These are phyloP conservation scores for Austroboletus festivus DNA, from an alignment of 768 basidiomycete species.

Conservation along the genomic window DNA sequence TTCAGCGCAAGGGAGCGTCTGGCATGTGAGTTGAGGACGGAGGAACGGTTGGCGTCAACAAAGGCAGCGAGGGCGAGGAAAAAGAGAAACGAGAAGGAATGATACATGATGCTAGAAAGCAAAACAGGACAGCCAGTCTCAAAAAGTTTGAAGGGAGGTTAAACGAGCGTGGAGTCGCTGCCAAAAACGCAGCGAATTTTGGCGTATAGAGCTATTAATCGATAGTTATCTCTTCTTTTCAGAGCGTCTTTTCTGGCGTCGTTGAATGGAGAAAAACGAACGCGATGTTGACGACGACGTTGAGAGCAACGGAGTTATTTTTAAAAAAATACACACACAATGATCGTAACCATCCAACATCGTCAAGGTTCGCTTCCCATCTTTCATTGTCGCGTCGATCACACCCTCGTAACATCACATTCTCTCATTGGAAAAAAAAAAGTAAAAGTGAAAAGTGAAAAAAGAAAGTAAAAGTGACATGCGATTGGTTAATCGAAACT, in stretches of 20 bases:
- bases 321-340: too few relatives aligned
- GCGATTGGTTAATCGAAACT: not conserved
- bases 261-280: not conserved
- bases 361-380: too few relatives aligned
- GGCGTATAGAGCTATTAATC: not conserved
- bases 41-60: constrained; percentile 39
- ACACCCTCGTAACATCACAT: too few relatives aligned
- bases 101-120: constrained; percentile 15
- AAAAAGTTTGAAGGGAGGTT: not conserved
- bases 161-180: constrained; percentile 41
- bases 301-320: too few relatives aligned
- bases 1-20: constrained; percentile 29
- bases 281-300: too few relatives aligned
- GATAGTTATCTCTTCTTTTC: too few relatives aligned
- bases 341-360: too few relatives aligned
- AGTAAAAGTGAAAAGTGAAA: too few relatives aligned
- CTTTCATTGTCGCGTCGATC: too few relatives aligned
- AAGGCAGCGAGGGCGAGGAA: constrained; percentile 24
- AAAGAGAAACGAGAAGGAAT: constrained; percentile 20
- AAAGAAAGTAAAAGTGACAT: constrained; percentile 2
- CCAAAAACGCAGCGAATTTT: not conserved
- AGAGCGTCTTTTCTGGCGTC: too few relatives aligned
- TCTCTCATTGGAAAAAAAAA: too few relatives aligned
- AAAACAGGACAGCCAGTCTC: too few relatives aligned
- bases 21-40: constrained; percentile 35